phyloP scores from a whole-genome alignment of 805 yeast species.

The Wickerhamomyces mucosus region DNA sequence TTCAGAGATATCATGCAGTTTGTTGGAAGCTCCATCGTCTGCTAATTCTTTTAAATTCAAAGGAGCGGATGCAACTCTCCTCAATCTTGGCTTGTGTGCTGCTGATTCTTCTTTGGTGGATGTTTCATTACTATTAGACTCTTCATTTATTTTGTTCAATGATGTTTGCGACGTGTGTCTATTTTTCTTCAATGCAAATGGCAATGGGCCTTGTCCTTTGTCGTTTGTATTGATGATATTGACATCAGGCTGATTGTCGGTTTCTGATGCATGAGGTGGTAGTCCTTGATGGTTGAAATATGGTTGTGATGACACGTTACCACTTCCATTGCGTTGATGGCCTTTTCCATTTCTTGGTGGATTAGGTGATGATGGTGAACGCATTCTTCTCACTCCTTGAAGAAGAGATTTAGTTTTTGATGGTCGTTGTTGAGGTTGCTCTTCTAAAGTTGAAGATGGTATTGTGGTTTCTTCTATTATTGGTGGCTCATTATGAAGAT shows the following conservation, averaged over 20 bases:
- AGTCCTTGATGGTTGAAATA: slow-evolving; percentile 51
- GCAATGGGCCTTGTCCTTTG: slow-evolving; percentile 21
- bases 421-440: slow-evolving; percentile 3
- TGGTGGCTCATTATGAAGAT: slow-evolving; percentile 6
- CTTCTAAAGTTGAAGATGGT: slow-evolving; percentile 3
- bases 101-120: not conserved
- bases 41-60: slow-evolving; percentile 33
- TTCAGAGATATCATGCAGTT: slow-evolving; percentile 12
- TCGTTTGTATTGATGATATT: slow-evolving; percentile 5
- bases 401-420: slow-evolving; percentile 6
- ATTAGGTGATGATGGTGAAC: slow-evolving; percentile 25
- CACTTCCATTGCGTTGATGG: not conserved
- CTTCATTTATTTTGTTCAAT: slow-evolving; percentile 25
- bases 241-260: slow-evolving; percentile 4
- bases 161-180: slow-evolving; percentile 15
- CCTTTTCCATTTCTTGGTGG: slow-evolving; percentile 9
- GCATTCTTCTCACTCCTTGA: slow-evolving; percentile 21
- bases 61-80: slow-evolving; percentile 85
- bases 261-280: slow-evolving; percentile 37
- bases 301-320: slow-evolving; percentile 28
- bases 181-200: slow-evolving; percentile 21
- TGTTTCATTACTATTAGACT: slow-evolving; percentile 4
- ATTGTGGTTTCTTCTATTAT: slow-evolving; percentile 3
- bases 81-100: slow-evolving; percentile 27
- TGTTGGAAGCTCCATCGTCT: slow-evolving; percentile 14